Evolutionary conservation across 2,329 filamentous ascomycete genomes (phyloP).

Genomic region (Phyllosticta paracitricarpa): DNA sequence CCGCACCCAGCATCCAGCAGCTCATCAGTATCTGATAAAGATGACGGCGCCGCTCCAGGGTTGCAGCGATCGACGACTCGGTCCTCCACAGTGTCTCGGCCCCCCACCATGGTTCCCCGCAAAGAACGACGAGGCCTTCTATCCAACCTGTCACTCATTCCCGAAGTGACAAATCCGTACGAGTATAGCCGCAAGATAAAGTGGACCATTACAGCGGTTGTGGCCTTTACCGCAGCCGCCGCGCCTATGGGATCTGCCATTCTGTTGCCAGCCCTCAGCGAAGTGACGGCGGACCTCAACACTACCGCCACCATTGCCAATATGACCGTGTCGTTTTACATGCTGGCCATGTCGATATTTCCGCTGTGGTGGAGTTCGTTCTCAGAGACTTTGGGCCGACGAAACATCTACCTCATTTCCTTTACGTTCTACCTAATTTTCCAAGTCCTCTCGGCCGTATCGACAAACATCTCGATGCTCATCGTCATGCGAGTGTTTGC

Average conservation of each 20-base stretch:
- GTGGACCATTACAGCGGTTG: conserved; percentile 72
- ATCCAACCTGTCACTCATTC: conserved; percentile 58
- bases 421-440: conserved; percentile 27
- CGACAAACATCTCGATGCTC: conserved; percentile 28
- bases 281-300: conserved; percentile 24
- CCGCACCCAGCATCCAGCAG: conserved; percentile 18
- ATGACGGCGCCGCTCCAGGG: conserved; percentile 14
- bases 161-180: conserved; percentile 68
- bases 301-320: conserved; percentile 27
- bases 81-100: conserved; percentile 24
- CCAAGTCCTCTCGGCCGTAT: conserved; percentile 23
- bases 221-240: conserved; percentile 65
- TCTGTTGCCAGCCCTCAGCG: conserved; percentile 49
- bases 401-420: conserved; percentile 27
- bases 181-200: conserved; percentile 65
- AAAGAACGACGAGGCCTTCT: conserved; percentile 60
- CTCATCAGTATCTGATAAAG: conserved; percentile 7
- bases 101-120: conserved; percentile 40
- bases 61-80: conserved; percentile 13
- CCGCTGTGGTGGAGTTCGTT: conserved; percentile 33
- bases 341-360: conserved; percentile 33
- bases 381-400: conserved; percentile 25
- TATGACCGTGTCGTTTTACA: conserved; percentile 31
- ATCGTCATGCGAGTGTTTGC: conserved; percentile 25
- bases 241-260: conserved; percentile 79